Percentiles rank a stretch among this genome's conserved stretches.
These are phyloP conservation scores for Heracleum sosnowskyi DNA, from an alignment of 129 eudicot genomes.

Conservation along the genomic window DNA sequence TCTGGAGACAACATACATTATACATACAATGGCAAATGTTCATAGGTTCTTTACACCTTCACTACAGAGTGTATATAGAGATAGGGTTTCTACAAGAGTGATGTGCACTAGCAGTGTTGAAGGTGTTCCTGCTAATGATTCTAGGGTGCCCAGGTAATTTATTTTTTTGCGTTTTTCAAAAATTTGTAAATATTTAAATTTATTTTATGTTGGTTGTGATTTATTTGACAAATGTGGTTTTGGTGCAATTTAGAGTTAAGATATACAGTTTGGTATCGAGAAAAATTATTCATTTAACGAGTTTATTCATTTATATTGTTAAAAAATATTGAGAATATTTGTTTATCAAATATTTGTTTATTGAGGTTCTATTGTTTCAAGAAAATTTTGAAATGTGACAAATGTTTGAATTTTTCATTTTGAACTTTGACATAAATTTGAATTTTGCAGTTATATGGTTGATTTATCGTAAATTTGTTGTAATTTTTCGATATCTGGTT, in stretches of 20 bases:
- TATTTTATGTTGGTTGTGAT: neutral
- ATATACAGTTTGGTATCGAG: too few relatives aligned
- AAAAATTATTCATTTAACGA: too few relatives aligned
- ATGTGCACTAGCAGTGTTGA: slow-evolving; percentile 42
- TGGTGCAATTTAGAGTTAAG: neutral
- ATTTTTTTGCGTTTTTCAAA: neutral
- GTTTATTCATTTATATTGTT: too few relatives aligned
- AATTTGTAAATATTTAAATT: neutral
- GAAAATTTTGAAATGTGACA: neutral
- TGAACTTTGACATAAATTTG: too few relatives aligned
- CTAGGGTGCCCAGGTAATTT: slow-evolving; percentile 43
- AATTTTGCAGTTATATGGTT: too few relatives aligned
- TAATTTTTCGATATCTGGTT: too few relatives aligned
- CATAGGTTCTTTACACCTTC: slow-evolving; percentile 42
- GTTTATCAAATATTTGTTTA: too few relatives aligned
- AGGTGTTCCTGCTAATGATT: slow-evolving; percentile 34
- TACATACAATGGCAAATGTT: slow-evolving; percentile 49
- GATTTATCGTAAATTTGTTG: too few relatives aligned
- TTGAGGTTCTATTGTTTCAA: too few relatives aligned
- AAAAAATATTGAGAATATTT: too few relatives aligned
- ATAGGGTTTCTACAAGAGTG: slow-evolving; percentile 28
- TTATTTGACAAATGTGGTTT: neutral
- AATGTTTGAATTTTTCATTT: too few relatives aligned
- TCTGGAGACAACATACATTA: neutral
- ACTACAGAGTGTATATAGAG: slow-evolving; percentile 8